Evolutionary conservation across 1,139 yeast genomes (phyloP).

Genomic region (Arxiozyma slooffiae): DNA sequence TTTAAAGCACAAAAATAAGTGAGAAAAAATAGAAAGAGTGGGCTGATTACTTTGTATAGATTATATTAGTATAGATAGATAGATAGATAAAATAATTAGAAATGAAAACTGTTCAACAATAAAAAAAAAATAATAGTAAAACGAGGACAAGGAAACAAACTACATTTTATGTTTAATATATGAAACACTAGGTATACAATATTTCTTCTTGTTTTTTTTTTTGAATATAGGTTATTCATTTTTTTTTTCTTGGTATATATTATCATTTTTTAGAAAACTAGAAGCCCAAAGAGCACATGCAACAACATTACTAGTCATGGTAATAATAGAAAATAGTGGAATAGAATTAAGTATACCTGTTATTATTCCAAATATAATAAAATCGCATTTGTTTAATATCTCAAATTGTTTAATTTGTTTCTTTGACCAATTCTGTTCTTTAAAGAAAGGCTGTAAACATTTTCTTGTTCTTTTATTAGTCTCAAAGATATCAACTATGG

Average conservation of each 20-base stretch:
- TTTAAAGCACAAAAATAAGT: background rate
- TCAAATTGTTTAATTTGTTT: constrained; percentile 13
- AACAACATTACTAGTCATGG: constrained; percentile 26
- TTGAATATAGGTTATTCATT: too few species aligned
- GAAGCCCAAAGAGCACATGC: constrained; percentile 26
- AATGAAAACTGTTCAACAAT: background rate
- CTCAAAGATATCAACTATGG: constrained; percentile 18
- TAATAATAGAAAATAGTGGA: constrained; percentile 25
- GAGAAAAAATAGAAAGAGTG: background rate
- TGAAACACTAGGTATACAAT: too few species aligned
- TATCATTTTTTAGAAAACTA: constrained; percentile 4
- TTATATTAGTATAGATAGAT: background rate
- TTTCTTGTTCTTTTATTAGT: constrained; percentile 22
- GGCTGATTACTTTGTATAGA: background rate
- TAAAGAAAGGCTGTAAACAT: constrained; percentile 18
- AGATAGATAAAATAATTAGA: background rate
- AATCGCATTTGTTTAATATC: constrained; percentile 20
- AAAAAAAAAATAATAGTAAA: background rate
- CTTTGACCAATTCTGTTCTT: constrained; percentile 10
- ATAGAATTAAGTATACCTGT: constrained; percentile 28
- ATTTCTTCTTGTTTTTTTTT: background rate
- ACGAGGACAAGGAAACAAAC: too few species aligned
- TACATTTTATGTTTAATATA: too few species aligned
- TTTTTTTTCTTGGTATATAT: background rate
- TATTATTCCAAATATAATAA: constrained; percentile 27